phyloP scores from a whole-genome alignment of 2,329 filamentous ascomycete species.

The Truncatella angustata region DNA sequence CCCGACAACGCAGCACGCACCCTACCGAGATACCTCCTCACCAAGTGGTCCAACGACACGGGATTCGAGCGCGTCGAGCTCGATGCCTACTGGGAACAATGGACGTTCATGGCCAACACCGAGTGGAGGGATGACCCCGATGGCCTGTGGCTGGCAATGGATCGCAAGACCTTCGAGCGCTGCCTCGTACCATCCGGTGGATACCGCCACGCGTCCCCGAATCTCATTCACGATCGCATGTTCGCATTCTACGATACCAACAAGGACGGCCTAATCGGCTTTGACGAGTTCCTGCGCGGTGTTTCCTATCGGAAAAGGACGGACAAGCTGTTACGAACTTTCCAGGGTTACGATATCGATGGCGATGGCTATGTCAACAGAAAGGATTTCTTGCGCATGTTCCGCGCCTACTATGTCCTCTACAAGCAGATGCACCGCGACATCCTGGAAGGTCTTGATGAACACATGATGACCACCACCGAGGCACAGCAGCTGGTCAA shows the following conservation, averaged over 20 bases:
- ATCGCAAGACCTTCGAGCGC: constrained; percentile 87
- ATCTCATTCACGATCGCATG: constrained; percentile 92
- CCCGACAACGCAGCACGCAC: constrained; percentile 67
- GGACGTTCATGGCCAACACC: constrained; percentile 86
- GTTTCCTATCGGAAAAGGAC: constrained; percentile 68
- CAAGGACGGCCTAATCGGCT: constrained; percentile 82
- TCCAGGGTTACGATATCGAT: constrained; percentile 89
- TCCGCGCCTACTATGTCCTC: constrained; percentile 86
- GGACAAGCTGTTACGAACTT: constrained; percentile 70
- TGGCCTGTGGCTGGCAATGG: constrained; percentile 77
- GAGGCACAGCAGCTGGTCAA: constrained; percentile 75
- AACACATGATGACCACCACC: constrained; percentile 72
- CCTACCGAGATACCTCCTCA: constrained; percentile 66
- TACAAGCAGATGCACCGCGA: constrained; percentile 89
- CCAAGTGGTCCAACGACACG: constrained; percentile 68
- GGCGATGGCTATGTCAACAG: constrained; percentile 81
- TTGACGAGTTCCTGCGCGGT: constrained; percentile 86
- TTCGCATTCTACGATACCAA: constrained; percentile 96
- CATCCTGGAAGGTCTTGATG: constrained; percentile 73
- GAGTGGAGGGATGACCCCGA: constrained; percentile 82
- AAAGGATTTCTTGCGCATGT: constrained; percentile 86
- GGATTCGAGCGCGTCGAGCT: constrained; percentile 83
- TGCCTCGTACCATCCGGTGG: constrained; percentile 85
- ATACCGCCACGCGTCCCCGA: constrained; percentile 74
- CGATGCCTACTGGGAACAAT: constrained; percentile 95